phyloP scores from a whole-genome alignment of 73 alveolate genomes.

The Tetrahymena borealis region DNA sequence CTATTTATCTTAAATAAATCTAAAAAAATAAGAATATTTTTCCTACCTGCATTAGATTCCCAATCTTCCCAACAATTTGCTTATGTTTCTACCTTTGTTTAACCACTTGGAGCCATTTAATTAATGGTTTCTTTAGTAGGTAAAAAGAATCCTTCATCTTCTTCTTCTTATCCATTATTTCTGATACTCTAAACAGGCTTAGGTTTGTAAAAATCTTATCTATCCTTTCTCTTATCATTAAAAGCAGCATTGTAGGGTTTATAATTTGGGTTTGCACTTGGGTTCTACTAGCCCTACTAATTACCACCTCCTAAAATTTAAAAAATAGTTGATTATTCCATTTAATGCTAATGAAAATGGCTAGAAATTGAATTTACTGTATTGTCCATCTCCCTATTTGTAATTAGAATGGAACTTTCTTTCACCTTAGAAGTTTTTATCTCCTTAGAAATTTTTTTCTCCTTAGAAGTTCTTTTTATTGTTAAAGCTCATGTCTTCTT shows the following conservation, averaged over 20 bases:
- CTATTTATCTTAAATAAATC: too few relatives aligned
- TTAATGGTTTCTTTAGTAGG: not conserved
- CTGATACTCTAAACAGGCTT: not conserved
- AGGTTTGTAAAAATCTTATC: not conserved
- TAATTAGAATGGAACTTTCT: not conserved
- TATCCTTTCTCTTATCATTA: not conserved
- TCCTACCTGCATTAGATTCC: not conserved
- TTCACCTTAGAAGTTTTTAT: not conserved
- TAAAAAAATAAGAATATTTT: too few relatives aligned
- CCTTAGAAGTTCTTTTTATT: too few relatives aligned
- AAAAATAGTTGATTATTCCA: not conserved
- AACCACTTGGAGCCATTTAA: not conserved
- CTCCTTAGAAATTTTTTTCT: not conserved
- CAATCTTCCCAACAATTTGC: not conserved
- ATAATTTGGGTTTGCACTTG: not conserved
- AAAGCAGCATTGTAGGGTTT: not conserved
- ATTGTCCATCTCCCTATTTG: not conserved
- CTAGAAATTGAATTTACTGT: not conserved
- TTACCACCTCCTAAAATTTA: not conserved
- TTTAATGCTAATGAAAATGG: not conserved
- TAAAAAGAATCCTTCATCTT: not conserved
- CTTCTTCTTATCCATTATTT: not conserved
- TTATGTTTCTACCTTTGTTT: not conserved
- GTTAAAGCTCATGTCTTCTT: too few relatives aligned
- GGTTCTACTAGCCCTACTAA: not conserved